Conservation (phyloP, 2,329 filamentous ascomycete species). For the Trichoderma gracile region DNA sequence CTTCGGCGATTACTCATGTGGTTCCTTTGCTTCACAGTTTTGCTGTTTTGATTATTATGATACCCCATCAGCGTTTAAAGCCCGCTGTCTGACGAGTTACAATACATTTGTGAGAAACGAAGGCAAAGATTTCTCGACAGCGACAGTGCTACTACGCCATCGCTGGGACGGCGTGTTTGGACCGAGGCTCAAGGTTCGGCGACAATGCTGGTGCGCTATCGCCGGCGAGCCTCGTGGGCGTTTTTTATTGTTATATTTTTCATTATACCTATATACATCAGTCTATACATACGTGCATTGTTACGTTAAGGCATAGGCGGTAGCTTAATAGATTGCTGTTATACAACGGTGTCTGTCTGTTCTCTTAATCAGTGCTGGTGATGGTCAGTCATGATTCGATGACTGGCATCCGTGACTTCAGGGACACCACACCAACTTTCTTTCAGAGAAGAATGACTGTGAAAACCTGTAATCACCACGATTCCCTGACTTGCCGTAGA, state of each 20-base stretch:
- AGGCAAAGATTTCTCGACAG: conserved; percentile 46
- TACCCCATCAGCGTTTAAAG: conserved; percentile 50
- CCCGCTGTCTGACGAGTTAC: conserved; percentile 46
- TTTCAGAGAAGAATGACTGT: not conserved
- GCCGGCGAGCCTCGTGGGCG: conserved; percentile 51
- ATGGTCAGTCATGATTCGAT: no score
- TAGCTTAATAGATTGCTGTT: conserved; percentile 1
- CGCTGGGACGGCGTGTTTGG: conserved; percentile 55
- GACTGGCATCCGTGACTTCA: not conserved
- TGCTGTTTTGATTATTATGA: conserved; percentile 34
- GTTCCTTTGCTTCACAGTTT: not conserved
- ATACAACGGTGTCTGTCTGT: no score
- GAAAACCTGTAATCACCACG: not conserved
- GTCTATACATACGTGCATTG: not conserved
- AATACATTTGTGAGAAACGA: conserved; percentile 27
- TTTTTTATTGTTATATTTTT: conserved; percentile 29
- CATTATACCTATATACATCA: not conserved
- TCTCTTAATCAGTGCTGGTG: no score
- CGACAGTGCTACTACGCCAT: conserved; percentile 59
- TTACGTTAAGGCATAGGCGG: not conserved
- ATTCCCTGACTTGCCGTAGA: not conserved
- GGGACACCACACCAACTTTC: not conserved
- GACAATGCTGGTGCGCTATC: conserved; percentile 60
- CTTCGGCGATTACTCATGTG: not conserved
- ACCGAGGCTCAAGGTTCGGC: conserved; percentile 47